These are phyloP conservation scores for Aspergillus floridensis DNA, from an alignment of 2,329 filamentous ascomycete genomes.

Conservation along the genomic window DNA sequence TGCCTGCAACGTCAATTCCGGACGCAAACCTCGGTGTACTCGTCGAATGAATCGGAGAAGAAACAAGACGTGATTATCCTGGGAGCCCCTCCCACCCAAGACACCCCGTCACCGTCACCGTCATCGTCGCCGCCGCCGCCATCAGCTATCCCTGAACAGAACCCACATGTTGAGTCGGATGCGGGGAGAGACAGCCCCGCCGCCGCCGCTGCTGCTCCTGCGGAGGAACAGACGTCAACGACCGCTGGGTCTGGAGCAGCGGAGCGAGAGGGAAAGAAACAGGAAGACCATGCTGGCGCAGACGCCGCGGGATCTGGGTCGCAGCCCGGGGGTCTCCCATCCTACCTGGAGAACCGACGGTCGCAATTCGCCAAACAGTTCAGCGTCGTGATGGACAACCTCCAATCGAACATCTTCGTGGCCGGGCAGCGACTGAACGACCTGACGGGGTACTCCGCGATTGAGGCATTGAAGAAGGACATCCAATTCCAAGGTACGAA, in stretches of 20 bases:
- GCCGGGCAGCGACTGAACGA: conserved; percentile 89
- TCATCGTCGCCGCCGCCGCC: conserved; percentile 29
- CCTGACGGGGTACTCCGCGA: conserved; percentile 88
- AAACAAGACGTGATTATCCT: neutral
- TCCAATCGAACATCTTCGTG: conserved; percentile 79
- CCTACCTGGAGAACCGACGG: conserved; percentile 46
- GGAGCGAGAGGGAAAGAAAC: conserved; percentile 8
- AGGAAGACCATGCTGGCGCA: neutral
- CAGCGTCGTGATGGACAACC: conserved; percentile 76
- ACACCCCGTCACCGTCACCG: neutral
- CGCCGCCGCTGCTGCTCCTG: conserved; percentile 14
- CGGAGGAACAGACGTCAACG: conserved; percentile 8
- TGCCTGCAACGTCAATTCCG: conserved; percentile 46
- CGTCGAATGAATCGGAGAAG: conserved; percentile 20
- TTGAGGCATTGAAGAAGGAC: conserved; percentile 77
- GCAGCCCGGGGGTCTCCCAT: conserved; percentile 30
- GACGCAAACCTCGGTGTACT: conserved; percentile 26
- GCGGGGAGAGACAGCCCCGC: conserved; percentile 20
- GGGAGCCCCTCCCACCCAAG: neutral
- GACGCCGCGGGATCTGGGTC: neutral
- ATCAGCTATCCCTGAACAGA: conserved; percentile 14
- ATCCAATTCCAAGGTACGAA: conserved; percentile 65
- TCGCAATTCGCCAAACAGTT: conserved; percentile 61
- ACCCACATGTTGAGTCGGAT: conserved; percentile 17
- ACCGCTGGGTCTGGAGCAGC: neutral